Percentiles rank a stretch among this genome's conserved stretches.
Evolutionary conservation across 768 basidiomycete species (phyloP).

Genomic region (Leucocoprinus birnbaumii): DNA sequence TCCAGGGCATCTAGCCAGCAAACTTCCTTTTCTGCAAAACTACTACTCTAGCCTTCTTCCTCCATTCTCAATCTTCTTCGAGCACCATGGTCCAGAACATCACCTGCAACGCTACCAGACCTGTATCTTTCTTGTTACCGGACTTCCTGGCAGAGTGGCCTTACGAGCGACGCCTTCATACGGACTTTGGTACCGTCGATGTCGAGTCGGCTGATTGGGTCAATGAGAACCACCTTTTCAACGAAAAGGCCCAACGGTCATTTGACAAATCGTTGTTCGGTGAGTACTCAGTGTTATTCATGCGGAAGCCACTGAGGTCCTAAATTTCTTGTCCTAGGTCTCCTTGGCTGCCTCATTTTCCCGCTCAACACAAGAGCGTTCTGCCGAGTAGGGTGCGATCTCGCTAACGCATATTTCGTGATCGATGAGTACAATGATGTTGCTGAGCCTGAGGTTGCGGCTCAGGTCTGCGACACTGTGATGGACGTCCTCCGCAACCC

Average conservation of each 20-base stretch:
- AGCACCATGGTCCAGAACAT: background rate
- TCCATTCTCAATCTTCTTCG: background rate
- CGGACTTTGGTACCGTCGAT: constrained; percentile 17
- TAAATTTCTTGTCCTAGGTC: constrained; percentile 9
- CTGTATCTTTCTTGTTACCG: constrained; percentile 5
- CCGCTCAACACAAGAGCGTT: constrained; percentile 13
- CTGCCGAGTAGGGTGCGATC: constrained; percentile 18
- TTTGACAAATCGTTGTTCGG: constrained; percentile 23
- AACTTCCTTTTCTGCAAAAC: background rate
- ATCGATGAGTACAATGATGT: constrained; percentile 22
- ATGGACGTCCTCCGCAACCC: constrained; percentile 21
- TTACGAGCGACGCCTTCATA: constrained; percentile 9
- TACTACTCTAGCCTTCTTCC: background rate
- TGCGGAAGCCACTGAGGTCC: too few species aligned
- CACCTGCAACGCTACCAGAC: background rate
- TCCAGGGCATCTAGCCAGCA: too few species aligned
- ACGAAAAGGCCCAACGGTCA: constrained; percentile 19
- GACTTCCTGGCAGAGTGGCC: constrained; percentile 10
- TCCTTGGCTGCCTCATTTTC: constrained; percentile 8
- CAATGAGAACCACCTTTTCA: constrained; percentile 20
- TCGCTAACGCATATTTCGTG: constrained; percentile 20
- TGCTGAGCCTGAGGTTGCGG: constrained; percentile 11
- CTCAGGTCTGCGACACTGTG: constrained; percentile 15
- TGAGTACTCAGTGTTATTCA: constrained; percentile 6
- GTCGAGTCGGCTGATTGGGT: constrained; percentile 22